phyloP scores from a whole-genome alignment of 78 protist species.

The Monocercomonoides exilis region DNA sequence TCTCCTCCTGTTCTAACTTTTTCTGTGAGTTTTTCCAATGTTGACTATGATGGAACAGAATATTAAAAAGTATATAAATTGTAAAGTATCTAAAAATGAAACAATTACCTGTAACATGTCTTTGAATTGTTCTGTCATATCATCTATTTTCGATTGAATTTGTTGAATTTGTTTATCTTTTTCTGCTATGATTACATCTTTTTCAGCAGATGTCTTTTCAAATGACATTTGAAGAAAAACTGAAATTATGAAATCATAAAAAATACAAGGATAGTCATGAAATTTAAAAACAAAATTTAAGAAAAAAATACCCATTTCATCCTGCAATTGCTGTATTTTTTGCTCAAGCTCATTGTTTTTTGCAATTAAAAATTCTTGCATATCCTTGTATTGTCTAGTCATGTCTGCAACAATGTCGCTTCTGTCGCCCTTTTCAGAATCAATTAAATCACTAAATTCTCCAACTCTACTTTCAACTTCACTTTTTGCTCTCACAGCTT shows the following conservation, averaged over 20 bases:
- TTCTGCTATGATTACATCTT: background rate
- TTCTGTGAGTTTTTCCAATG: background rate
- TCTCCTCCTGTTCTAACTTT: background rate
- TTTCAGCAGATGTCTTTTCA: background rate
- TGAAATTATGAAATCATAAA: background rate
- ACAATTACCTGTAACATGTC: background rate
- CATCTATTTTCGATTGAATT: background rate
- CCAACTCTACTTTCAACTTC: background rate
- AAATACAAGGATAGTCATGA: background rate
- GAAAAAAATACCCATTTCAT: background rate
- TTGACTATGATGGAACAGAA: no score
- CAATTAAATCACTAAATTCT: background rate
- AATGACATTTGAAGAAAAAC: background rate
- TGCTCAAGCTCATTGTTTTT: background rate
- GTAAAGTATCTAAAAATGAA: background rate
- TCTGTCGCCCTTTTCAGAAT: background rate
- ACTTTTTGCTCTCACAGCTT: background rate
- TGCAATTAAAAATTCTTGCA: background rate
- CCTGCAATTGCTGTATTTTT: background rate
- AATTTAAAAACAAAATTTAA: no score
- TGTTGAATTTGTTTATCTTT: background rate
- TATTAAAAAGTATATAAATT: no score
- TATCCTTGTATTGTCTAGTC: background rate
- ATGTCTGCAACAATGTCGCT: background rate
- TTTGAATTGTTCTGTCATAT: background rate